Base-by-base conservation (phyloP, 2,329 filamentous ascomycete species). In the Cadophora sp. region DNA sequence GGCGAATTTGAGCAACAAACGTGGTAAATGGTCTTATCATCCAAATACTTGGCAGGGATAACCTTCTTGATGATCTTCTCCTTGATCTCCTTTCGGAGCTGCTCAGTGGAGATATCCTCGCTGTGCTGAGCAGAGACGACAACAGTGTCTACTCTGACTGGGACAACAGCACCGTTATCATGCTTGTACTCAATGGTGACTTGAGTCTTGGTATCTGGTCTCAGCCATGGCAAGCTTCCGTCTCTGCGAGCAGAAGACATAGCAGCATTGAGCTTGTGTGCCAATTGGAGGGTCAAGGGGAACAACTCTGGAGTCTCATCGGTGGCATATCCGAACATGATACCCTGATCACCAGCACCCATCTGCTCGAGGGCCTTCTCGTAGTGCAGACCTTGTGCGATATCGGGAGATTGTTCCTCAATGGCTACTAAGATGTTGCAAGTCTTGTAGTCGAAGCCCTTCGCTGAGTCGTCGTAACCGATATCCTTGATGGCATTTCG, bases 381-480 rank as follows among this genome's bases (percentile, higher is more conserved):
- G 83, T 97, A 97, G 88, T 98, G 93, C 67, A 99, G 93, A 88
- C 96, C 96, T 86, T 98, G 96, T 77, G 96, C 96, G 79, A 99
- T 99, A 83, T 99, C 96, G 79, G 95, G 92, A 70, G 95, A 98
- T 86, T 99, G 96, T 86, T 99, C 90, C 91, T 99, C 96, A 83
- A 99, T 97, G 84, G 95, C 96, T 78, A 98, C 94, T 77, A 98
- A 90, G 79, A 99, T 89, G 87, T 97, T 98, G 87, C 92, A 95
- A 76, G 96, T 99, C 91, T 98, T 98, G 93, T 97, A 97, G 87
- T 99, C 96, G 84, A 99, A 99, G 73, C 96, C 96, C 91, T 99
- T 99, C 78, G 88, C 87, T 66, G 96, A 98, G 83, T 92, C 89
- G 85, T 99, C 96, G 85, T 98, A 99, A 78, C 96, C 96, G 80